phyloP scores from a whole-genome alignment of 768 basidiomycete species.

The Lactarius vividus region DNA sequence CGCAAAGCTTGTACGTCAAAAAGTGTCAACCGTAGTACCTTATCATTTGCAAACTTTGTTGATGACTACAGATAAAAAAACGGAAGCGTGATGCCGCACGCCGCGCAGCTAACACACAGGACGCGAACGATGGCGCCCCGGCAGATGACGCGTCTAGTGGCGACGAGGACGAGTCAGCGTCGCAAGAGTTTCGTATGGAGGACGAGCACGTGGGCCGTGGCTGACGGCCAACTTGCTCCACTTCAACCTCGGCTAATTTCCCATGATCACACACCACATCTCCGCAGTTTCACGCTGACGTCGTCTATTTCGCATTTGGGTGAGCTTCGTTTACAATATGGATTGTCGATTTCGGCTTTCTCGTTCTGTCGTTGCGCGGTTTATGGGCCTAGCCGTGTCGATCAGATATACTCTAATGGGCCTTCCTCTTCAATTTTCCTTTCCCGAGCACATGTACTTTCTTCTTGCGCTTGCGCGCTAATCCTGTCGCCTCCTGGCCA shows the following conservation, averaged over 20 bases:
- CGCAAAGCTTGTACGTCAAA: conserved; percentile 64
- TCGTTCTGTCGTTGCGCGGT: conserved; percentile 16
- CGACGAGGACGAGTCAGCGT: conserved; percentile 29
- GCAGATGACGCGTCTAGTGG: conserved; percentile 25
- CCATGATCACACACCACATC: conserved; percentile 14
- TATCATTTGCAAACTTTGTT: conserved; percentile 15
- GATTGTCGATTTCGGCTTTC: conserved; percentile 24
- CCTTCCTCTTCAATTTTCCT: conserved; percentile 10
- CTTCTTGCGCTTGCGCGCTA: conserved; percentile 24
- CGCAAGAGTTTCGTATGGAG: conserved; percentile 29
- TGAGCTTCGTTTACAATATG: conserved; percentile 29
- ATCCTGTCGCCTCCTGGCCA: conserved; percentile 13
- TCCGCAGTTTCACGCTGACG: conserved; percentile 25
- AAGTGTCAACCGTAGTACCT: conserved; percentile 13
- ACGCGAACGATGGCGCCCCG: conserved; percentile 15
- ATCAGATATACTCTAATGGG: conserved; percentile 30
- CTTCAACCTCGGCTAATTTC: conserved; percentile 14
- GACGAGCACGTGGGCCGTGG: conserved; percentile 22
- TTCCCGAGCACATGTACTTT: conserved; percentile 22
- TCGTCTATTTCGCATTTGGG: conserved; percentile 32
- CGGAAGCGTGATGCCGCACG: conserved; percentile 28
- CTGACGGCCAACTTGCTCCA: conserved; percentile 15
- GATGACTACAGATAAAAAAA: conserved; percentile 28
- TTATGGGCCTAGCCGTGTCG: conserved; percentile 25
- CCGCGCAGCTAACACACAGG: conserved; percentile 18